These are phyloP conservation scores for Populus hybrid DNA, from an alignment of 441 rosid species.

Conservation along the genomic window DNA sequence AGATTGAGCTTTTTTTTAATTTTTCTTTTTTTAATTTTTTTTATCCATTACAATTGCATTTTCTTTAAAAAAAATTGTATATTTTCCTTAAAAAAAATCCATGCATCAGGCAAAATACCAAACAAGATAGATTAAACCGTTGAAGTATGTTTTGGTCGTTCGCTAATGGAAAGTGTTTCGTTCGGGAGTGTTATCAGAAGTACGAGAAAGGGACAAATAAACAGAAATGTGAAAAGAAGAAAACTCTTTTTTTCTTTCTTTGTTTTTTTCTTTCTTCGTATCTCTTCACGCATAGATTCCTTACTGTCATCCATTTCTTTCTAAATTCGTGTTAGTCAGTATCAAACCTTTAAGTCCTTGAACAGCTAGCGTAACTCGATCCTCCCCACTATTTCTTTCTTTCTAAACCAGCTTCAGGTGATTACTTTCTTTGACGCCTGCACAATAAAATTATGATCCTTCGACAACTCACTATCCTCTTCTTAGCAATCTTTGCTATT, in stretches of 20 bases:
- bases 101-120: no score
- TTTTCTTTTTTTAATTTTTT: no score
- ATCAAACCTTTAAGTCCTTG: not conserved
- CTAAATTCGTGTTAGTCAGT: not conserved
- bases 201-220: not conserved
- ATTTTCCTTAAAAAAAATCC: no score
- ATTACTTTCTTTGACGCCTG: not conserved
- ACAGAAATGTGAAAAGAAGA: constrained; percentile 17
- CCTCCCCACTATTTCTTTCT: not conserved
- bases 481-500: constrained; percentile 10
- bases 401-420: not conserved
- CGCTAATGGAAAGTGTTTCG: no score
- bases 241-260: not conserved
- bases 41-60: no score
- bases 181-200: no score
- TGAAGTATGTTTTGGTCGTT: no score
- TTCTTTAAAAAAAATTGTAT: no score
- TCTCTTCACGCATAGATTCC: not conserved
- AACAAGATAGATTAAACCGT: no score
- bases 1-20: no score
- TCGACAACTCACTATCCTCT: not conserved
- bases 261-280: not conserved
- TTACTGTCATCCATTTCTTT: not conserved
- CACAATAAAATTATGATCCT: constrained; percentile 12
- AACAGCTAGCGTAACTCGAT: no score